Evolutionary conservation across 2,329 filamentous ascomycete species (phyloP), one percentile per base, ranked within the genome.

Genomic region (Monilinia aucupariae): DNA sequence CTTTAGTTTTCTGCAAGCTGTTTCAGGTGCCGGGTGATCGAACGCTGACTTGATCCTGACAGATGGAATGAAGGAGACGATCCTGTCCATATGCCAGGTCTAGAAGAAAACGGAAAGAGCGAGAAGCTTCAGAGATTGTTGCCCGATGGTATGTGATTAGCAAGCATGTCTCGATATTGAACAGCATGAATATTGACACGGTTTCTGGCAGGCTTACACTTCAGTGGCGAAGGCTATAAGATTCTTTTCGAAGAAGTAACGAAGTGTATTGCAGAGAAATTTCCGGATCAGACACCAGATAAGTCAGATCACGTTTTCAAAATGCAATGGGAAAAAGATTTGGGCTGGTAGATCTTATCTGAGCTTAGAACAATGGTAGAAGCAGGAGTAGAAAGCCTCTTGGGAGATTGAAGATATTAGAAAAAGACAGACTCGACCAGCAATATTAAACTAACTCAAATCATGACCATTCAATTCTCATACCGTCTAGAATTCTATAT

Each of bases 1-100:
- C 10, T 4, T 22, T 13, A 3, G n/a, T 3, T 30, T 13, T 43
- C 2, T n/a, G 12, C 12, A n/a, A n/a, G 9, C 27, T 1, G 15
- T 15, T 2, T 4, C 17, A 2, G 22, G 39, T 9, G 9, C 9
- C 8, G 20, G 10, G 22, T 10, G 12, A 20, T 34, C 12, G n/a
- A 12, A 27, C 17, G 41, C 4, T n/a, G 4, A 15, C 50, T 48
- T 4, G 49, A 3, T 49, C 4, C 17, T 15, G 3, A 25, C 10
- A 61, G 59, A 15, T 61, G 59, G 59, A 56, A 55, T 22, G 50
- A 48, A 7, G 59, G 50, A 30, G 50, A 61, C 22, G 32, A 61
- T 3, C 10, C 12, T 2, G 25, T 43, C 8, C 27, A 39, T 17
- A 61, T 61, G 50, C 59, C 59, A 17, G 59, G 59, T 7, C 32